phyloP scores from a whole-genome alignment of 352 stramenopile genomes.

The Phytophthora foliorum region DNA sequence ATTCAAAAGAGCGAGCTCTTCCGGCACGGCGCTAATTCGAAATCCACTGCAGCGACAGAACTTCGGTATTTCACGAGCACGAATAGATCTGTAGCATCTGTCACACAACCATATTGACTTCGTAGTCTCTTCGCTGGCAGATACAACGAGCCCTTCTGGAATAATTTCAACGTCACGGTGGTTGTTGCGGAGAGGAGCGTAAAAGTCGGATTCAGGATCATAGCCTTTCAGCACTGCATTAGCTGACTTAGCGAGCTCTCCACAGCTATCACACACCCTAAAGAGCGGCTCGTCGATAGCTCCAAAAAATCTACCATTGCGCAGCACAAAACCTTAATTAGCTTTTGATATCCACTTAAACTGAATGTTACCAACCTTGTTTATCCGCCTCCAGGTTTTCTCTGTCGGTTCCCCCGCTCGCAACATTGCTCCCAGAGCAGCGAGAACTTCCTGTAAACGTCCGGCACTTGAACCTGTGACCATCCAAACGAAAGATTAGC shows the following conservation, averaged over 20 bases:
- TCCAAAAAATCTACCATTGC: background rate
- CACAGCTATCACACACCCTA: background rate
- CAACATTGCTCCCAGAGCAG: constrained; percentile 6
- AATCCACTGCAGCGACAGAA: background rate
- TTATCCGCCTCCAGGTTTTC: no score
- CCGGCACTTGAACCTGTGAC: constrained; percentile 8
- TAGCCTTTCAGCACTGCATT: background rate
- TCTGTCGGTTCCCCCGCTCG: constrained; percentile 5
- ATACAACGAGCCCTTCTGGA: background rate
- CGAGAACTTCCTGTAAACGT: constrained; percentile 2
- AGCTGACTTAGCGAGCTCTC: background rate
- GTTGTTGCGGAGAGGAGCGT: background rate
- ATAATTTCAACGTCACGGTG: background rate
- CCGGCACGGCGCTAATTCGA: background rate
- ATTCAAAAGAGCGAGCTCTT: background rate
- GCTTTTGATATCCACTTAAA: no score
- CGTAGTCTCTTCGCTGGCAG: background rate
- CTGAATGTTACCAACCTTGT: no score
- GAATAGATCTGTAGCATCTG: background rate
- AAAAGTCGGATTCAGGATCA: background rate
- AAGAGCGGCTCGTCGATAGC: background rate
- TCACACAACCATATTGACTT: background rate
- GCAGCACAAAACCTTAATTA: no score
- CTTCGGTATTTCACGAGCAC: background rate
- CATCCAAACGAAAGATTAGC: constrained; percentile 12